phyloP scores from a whole-genome alignment of 225 moss, liverwort and hornwort genomes.

The Rhytidiadelphus loreus region DNA sequence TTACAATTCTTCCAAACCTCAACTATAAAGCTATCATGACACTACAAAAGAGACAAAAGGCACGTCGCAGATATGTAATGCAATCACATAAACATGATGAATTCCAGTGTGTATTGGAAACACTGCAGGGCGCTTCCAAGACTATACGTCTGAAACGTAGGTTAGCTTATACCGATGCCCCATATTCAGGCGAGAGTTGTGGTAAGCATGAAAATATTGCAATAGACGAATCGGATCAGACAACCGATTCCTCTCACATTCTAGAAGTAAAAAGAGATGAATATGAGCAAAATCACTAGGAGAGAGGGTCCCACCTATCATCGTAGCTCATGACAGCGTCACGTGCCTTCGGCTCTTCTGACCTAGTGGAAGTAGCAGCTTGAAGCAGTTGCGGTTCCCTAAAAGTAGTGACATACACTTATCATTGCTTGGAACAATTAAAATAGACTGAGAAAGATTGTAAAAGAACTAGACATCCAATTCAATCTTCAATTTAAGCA shows the following conservation, averaged over 20 bases:
- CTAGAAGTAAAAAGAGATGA: not conserved
- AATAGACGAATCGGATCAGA: not conserved
- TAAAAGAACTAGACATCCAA: not conserved
- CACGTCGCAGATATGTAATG: not conserved
- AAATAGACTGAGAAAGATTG: not conserved
- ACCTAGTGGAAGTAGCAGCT: slow-evolving; percentile 55
- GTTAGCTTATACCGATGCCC: not conserved
- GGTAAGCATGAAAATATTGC: not conserved
- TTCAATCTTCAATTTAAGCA: not conserved
- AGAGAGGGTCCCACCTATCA: slow-evolving; percentile 39
- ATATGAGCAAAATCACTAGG: not conserved
- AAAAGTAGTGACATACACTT: not conserved
- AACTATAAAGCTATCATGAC: not conserved
- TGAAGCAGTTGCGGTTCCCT: slow-evolving; percentile 78
- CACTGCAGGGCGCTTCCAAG: not conserved
- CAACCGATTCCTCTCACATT: not conserved
- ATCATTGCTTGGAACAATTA: not conserved
- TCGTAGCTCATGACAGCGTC: slow-evolving; percentile 73
- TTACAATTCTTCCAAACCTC: not conserved
- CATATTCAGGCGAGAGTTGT: not conserved
- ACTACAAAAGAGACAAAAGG: not conserved
- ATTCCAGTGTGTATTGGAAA: not conserved
- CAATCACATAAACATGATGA: not conserved
- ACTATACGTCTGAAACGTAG: not conserved
- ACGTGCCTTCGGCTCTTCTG: slow-evolving; percentile 74